Conservation (phyloP, 2,329 filamentous ascomycete genomes). For the Talaromyces sp. region DNA sequence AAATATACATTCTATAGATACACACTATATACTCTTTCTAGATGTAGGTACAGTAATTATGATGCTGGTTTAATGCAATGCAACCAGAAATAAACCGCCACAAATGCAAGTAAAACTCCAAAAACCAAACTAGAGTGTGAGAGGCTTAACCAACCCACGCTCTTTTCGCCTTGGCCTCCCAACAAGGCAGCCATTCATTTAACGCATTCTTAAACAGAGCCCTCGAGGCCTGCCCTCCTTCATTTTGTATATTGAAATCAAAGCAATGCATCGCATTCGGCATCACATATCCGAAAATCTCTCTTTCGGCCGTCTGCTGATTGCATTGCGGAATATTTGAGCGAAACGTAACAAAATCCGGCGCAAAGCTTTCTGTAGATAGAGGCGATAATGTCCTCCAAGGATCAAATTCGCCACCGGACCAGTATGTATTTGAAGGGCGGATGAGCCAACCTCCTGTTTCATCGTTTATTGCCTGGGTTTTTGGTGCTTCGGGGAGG, state of each 20-base stretch:
- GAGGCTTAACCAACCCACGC: slow-evolving; percentile 7
- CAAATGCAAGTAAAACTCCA: not conserved
- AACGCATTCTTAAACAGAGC: slow-evolving; percentile 42
- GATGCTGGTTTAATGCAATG: not conserved
- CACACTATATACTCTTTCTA: slow-evolving; percentile 3
- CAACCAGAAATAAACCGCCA: not conserved
- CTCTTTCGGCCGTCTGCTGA: slow-evolving; percentile 30
- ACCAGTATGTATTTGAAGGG: slow-evolving; percentile 52
- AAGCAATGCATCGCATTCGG: slow-evolving; percentile 48
- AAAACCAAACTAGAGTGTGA: no score
- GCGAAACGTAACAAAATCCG: slow-evolving; percentile 34
- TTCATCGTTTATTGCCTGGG: slow-evolving; percentile 39
- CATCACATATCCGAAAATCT: slow-evolving; percentile 51
- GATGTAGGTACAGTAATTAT: not conserved
- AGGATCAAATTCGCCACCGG: slow-evolving; percentile 51
- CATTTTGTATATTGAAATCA: slow-evolving; percentile 42
- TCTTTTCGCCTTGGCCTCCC: slow-evolving; percentile 20
- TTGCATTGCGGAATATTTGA: slow-evolving; percentile 46
- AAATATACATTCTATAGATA: not conserved
- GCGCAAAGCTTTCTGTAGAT: slow-evolving; percentile 41
- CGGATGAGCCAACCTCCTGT: slow-evolving; percentile 53
- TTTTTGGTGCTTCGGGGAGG: slow-evolving; percentile 43
- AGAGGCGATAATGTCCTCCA: slow-evolving; percentile 50
- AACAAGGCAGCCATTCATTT: slow-evolving; percentile 48
- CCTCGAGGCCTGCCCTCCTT: slow-evolving; percentile 33